These are phyloP conservation scores for Astathelohania contejeani DNA, from an alignment of 371 early-diverging fungal genomes.

Conservation along the genomic window DNA sequence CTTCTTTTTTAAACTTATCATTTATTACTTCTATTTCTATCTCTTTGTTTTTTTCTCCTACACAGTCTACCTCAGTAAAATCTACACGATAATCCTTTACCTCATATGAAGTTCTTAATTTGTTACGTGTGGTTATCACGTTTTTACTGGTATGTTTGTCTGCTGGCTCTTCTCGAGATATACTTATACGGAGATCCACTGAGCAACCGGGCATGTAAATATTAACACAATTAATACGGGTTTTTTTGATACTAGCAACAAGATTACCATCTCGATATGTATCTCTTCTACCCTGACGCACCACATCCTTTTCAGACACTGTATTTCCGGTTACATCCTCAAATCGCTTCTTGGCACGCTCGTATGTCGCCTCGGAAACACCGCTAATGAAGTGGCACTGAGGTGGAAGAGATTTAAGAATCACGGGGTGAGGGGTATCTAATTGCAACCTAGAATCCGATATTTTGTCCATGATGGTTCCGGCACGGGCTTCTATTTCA, in stretches of 20 bases:
- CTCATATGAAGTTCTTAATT: not conserved
- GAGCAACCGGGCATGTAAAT: not conserved
- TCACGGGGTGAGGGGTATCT: not conserved
- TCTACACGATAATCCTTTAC: not conserved
- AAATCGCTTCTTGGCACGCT: not conserved
- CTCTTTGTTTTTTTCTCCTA: not conserved
- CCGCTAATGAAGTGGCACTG: not conserved
- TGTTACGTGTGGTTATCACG: not conserved
- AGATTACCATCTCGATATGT: not conserved
- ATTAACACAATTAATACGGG: not conserved
- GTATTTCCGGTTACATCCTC: not conserved
- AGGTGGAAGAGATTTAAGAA: not conserved
- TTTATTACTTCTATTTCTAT: conserved; percentile 2
- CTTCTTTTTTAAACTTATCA: not conserved
- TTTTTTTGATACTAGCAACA: not conserved
- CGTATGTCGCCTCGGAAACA: not conserved
- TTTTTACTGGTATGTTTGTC: not conserved
- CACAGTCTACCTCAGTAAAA: not conserved
- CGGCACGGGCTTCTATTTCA: not conserved
- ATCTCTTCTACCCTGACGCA: not conserved
- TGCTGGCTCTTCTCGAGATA: not conserved
- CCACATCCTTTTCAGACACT: not conserved
- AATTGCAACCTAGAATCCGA: not conserved
- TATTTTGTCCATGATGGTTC: not conserved
- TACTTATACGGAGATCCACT: not conserved